Evolutionary conservation across 495 filamentous ascomycete genomes (phyloP), one percentile per base, ranked within the genome.

Genomic region (Mycothermus thermophilus): DNA sequence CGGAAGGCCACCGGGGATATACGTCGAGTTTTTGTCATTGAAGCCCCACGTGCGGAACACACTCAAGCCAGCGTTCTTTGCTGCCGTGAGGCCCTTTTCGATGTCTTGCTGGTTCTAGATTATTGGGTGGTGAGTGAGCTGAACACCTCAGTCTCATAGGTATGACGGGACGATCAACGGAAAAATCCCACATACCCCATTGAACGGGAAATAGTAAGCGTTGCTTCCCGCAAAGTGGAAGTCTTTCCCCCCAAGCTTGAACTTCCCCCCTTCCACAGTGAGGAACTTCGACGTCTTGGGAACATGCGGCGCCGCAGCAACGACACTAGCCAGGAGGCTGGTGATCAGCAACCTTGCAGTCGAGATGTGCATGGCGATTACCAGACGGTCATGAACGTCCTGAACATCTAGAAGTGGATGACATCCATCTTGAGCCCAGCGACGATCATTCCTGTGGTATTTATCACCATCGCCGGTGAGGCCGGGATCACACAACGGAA

Each of bases 191-290:
- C n/a, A n/a, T 14, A 65, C 64, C 18, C 55, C 60, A 18, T 49
- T 53, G 45, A 81, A 82, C 0, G 67, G 66, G 20, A 83, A 69
- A 64, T 78, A 84, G 55, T 83, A 86, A 6, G 73, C 58, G 48
- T 85, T 84, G 17, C 72, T 75, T 2, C 80, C 80, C 2, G 75
- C 72, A 54, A 72, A 80, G 53, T 79, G 70, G 47, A 68, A 67
- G n/a, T 68, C 67, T 33, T 69, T 54, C 17, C 75, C 76, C 40
- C 77, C 64, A 18, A 82, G 70, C 43, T 63, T 64, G 57, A 83
- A 82, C 21, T 73, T 63, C 6, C 59, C 55, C 0, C 66, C 75
- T 3, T 66, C 52, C 1, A 64, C 64, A 3, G 57, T 64, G 10
- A 71, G 58, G 32, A 74, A 73, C 29, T 45, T 46, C 1, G 48